Percentiles rank a stretch among this genome's conserved stretches.
Conservation (phyloP, 1,284 basidiomycete species). For the Stygiomarasmius scandens region DNA sequence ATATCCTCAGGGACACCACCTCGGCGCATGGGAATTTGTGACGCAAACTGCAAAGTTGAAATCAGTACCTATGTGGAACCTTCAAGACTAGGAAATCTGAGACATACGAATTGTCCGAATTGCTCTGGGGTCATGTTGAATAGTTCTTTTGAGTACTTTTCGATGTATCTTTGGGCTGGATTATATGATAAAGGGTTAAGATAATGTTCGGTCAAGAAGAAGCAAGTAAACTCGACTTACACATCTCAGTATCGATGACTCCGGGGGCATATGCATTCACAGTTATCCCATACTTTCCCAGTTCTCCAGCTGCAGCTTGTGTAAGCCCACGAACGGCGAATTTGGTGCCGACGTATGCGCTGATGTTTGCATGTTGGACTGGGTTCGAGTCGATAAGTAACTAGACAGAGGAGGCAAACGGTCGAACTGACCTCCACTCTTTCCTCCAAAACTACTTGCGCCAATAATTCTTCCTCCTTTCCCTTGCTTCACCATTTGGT, state of each 20-base stretch:
- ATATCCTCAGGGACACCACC: conserved; percentile 25
- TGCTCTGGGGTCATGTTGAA: no score
- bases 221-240: no score
- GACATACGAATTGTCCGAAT: no score
- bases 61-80: no score
- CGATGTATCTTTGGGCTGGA: no score
- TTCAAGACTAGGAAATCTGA: no score
- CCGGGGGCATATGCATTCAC: conserved; percentile 36
- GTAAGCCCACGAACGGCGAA: conserved; percentile 35
- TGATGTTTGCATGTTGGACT: conserved; percentile 6
- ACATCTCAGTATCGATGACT: neutral
- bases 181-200: no score
- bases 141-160: no score
- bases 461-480: conserved; percentile 32
- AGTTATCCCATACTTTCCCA: conserved; percentile 30
- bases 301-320: conserved; percentile 28
- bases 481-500: conserved; percentile 25
- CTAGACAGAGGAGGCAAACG: conserved; percentile 17
- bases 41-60: no score
- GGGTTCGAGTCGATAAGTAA: neutral
- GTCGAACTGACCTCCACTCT: neutral
- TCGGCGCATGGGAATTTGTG: conserved; percentile 11
- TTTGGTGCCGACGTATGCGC: conserved; percentile 29
- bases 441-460: conserved; percentile 3
- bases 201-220: no score